These are phyloP conservation scores for Populus deltoides DNA, from an alignment of 345 rosid genomes.

Conservation along the genomic window DNA sequence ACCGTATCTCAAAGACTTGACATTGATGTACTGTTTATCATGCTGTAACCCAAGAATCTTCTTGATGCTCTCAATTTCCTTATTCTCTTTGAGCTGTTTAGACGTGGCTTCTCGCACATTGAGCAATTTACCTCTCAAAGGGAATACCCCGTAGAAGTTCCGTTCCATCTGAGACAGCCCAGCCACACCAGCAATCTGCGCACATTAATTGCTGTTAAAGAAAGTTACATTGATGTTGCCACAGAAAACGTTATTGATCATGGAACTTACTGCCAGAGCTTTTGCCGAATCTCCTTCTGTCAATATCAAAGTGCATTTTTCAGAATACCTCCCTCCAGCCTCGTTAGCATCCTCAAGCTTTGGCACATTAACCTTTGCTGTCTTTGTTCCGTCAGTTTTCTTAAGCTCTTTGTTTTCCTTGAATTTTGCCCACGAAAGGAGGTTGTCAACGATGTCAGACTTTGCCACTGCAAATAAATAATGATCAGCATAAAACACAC, in stretches of 20 bases:
- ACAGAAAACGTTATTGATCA: neutral
- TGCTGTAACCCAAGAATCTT: slow-evolving; percentile 96
- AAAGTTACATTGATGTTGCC: neutral
- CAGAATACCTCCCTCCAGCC: slow-evolving; percentile 81
- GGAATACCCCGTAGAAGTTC: slow-evolving; percentile 79
- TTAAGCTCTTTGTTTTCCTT: slow-evolving; percentile 83
- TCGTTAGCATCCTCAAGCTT: slow-evolving; percentile 92
- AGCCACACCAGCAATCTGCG: slow-evolving; percentile 69
- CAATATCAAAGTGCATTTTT: slow-evolving; percentile 77
- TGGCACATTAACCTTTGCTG: slow-evolving; percentile 52
- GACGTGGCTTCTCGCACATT: slow-evolving; percentile 93
- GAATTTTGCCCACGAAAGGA: slow-evolving; percentile 89
- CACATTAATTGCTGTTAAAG: slow-evolving; percentile 9
- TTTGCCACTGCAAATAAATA: slow-evolving; percentile 54
- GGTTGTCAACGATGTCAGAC: slow-evolving; percentile 72
- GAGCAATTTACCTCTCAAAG: slow-evolving; percentile 84
- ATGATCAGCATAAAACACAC: neutral
- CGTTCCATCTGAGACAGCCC: slow-evolving; percentile 55
- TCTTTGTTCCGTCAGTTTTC: slow-evolving; percentile 87
- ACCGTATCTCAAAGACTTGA: slow-evolving; percentile 93
- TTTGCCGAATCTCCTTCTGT: slow-evolving; percentile 99
- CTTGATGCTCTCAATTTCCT: slow-evolving; percentile 80
- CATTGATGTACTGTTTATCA: slow-evolving; percentile 55
- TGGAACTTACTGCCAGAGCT: slow-evolving; percentile 75
- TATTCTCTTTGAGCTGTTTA: slow-evolving; percentile 75